Evolutionary conservation across 2,329 filamentous ascomycete genomes (phyloP).

Genomic region (Microdochium trichocladiopsis): DNA sequence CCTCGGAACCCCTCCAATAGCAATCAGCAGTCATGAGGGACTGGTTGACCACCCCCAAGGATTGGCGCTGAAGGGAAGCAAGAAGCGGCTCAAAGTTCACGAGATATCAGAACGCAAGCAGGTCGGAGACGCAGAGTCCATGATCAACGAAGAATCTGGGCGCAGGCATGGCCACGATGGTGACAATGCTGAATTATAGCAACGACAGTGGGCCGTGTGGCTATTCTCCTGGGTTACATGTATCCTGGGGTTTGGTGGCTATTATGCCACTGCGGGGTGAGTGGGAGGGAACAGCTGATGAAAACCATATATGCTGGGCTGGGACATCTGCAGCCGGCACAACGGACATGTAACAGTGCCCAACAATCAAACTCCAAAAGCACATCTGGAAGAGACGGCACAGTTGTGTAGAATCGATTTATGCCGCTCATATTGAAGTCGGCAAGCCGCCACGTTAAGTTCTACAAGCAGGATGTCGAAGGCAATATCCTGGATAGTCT

Average conservation of each 20-base stretch:
- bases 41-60: constrained; percentile 46
- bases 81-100: constrained; percentile 61
- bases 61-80: constrained; percentile 57
- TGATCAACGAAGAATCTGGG: background rate
- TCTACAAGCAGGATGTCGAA: too few species aligned
- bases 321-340: background rate
- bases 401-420: too few species aligned
- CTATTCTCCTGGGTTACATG: background rate
- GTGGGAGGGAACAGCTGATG: background rate
- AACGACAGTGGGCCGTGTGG: constrained; percentile 1
- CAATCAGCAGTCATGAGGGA: constrained; percentile 85
- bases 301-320: too few species aligned
- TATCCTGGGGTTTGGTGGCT: background rate
- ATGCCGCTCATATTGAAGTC: too few species aligned
- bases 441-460: too few species aligned
- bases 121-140: constrained; percentile 64
- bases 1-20: constrained; percentile 95
- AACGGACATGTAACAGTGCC: too few species aligned
- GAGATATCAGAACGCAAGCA: constrained; percentile 85
- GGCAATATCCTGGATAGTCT: too few species aligned
- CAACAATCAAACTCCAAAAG: too few species aligned
- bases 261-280: background rate
- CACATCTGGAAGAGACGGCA: too few species aligned
- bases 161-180: background rate
- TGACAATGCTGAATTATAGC: background rate